Evolutionary conservation across 2,329 filamentous ascomycete genomes (phyloP).

Genomic region (Talaromyces albobiverticillius): DNA sequence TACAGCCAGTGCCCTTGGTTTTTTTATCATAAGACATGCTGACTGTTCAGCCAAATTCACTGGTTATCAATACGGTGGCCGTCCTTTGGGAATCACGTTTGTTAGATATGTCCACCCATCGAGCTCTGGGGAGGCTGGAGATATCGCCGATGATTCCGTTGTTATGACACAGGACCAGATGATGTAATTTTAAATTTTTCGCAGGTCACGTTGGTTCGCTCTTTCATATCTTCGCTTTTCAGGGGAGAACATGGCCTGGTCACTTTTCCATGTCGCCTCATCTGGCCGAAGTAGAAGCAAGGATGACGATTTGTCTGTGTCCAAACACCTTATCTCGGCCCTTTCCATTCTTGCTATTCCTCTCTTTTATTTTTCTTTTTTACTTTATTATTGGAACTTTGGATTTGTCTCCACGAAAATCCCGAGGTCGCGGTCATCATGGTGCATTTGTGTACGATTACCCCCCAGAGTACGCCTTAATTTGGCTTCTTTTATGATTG

Average conservation of each 20-base stretch:
- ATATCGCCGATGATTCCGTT: slow-evolving; percentile 66
- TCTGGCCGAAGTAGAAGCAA: background rate
- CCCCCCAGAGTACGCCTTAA: slow-evolving; percentile 8
- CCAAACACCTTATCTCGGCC: too few relatives aligned
- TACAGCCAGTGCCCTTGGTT: slow-evolving; percentile 11
- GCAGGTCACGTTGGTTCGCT: slow-evolving; percentile 1
- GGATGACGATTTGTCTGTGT: background rate
- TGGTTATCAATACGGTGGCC: slow-evolving; percentile 93
- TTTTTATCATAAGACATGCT: background rate
- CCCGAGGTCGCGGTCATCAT: background rate
- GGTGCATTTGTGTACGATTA: slow-evolving; percentile 13
- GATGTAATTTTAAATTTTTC: slow-evolving; percentile 61
- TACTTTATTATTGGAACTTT: background rate
- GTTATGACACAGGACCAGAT: slow-evolving; percentile 96
- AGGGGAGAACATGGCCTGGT: background rate
- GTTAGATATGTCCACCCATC: slow-evolving; percentile 83
- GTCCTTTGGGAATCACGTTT: slow-evolving; percentile 86
- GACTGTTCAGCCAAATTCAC: slow-evolving; percentile 74
- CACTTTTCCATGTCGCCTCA: background rate
- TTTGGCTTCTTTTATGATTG: background rate
- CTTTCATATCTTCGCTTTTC: background rate
- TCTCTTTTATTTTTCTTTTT: background rate
- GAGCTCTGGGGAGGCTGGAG: slow-evolving; percentile 68
- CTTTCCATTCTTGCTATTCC: background rate
- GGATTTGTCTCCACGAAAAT: background rate